Conservation (phyloP, 345 rosid species). For the Brassica napus region Da-Ae NC_063452.1:48076501-48077000, state of each 20-base stretch:
- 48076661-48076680: constrained; percentile 1
- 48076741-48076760: constrained; percentile 2
- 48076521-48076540: background rate
- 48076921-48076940: constrained; percentile 15
- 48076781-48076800: constrained; percentile 38
- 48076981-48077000: background rate
- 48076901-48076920: constrained; percentile 36
- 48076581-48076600: background rate
- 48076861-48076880: constrained; percentile 46
- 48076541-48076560: background rate
- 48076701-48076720: background rate
- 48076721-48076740: background rate
- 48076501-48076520: background rate
- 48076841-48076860: constrained; percentile 40
- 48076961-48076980: constrained; percentile 21
- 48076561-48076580: background rate
- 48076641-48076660: constrained; percentile 18
- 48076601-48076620: background rate
- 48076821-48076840: constrained; percentile 40
- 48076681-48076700: background rate
- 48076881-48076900: constrained; percentile 31
- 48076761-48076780: background rate
- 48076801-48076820: constrained; percentile 35
- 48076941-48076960: constrained; percentile 15
- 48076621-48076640: background rate